Percentiles rank a stretch among this genome's conserved stretches.
Evolutionary conservation across 1,284 basidiomycete genomes (phyloP).

Genomic region (Jaminaea rosea): DNA sequence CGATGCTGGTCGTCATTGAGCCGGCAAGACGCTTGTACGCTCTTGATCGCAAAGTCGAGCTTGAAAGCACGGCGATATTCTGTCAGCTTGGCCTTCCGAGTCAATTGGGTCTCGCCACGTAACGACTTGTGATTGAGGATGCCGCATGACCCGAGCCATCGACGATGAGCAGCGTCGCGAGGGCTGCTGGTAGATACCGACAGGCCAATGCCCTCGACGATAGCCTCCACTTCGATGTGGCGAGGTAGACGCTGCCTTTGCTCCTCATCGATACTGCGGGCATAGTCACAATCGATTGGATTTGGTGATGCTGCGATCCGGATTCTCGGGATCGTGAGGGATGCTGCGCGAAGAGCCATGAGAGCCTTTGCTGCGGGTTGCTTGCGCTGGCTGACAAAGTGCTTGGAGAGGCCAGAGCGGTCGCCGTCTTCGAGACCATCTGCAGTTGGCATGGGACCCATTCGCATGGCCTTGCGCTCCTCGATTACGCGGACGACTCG

Average conservation of each 20-base stretch:
- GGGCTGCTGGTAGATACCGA: slow-evolving; percentile 26
- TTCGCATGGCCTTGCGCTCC: slow-evolving; percentile 14
- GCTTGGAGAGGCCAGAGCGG: slow-evolving; percentile 16
- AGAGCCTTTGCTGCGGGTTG: slow-evolving; percentile 2
- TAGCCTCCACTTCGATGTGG: not conserved
- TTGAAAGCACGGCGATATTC: slow-evolving; percentile 36
- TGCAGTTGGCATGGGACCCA: slow-evolving; percentile 10
- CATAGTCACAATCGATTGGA: not conserved
- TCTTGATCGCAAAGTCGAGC: slow-evolving; percentile 14
- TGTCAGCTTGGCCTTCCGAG: not conserved
- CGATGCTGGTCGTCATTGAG: slow-evolving; percentile 4
- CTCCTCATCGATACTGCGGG: not conserved
- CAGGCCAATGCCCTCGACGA: slow-evolving; percentile 14
- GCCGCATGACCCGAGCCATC: slow-evolving; percentile 42
- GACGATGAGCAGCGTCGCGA: slow-evolving; percentile 25
- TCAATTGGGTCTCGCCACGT: slow-evolving; percentile 1
- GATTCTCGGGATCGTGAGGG: slow-evolving; percentile 13
- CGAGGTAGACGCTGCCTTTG: not conserved
- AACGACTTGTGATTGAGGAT: slow-evolving; percentile 5
- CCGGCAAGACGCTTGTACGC: slow-evolving; percentile 16
- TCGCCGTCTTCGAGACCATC: slow-evolving; percentile 6
- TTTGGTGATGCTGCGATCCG: not conserved
- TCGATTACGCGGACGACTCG: slow-evolving; percentile 17
- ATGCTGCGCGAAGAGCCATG: slow-evolving; percentile 1
- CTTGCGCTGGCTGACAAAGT: slow-evolving; percentile 12